Evolutionary conservation across 352 stramenopile genomes (phyloP).

Genomic region (Phytophthora fragariae): DNA sequence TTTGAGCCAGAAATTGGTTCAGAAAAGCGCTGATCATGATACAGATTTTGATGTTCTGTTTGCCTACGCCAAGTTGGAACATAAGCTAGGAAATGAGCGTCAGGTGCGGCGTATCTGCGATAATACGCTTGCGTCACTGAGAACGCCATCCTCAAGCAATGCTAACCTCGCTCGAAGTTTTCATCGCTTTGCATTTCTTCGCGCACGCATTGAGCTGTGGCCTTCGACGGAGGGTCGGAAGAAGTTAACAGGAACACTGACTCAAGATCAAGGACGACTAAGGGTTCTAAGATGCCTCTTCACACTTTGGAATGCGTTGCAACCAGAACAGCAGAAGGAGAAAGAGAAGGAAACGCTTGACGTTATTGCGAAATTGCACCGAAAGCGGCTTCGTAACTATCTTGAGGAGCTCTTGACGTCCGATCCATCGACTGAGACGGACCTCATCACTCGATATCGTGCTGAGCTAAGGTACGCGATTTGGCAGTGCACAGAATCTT

Average conservation of each 20-base stretch:
- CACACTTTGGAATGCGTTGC: constrained; percentile 48
- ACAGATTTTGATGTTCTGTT: constrained; percentile 45
- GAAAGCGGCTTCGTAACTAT: constrained; percentile 18
- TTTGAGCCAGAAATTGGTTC: constrained; percentile 48
- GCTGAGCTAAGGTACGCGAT: constrained; percentile 51
- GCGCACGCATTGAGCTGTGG: constrained; percentile 50
- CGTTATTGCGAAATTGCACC: constrained; percentile 43
- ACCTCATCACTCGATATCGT: constrained; percentile 52
- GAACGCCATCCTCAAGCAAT: constrained; percentile 3
- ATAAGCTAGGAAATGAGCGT: constrained; percentile 47
- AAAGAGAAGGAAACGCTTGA: constrained; percentile 46
- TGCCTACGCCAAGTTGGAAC: constrained; percentile 66
- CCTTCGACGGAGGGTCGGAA: constrained; percentile 2
- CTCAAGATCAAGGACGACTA: constrained; percentile 13
- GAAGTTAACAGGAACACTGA: constrained; percentile 6
- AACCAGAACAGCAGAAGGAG: constrained; percentile 16
- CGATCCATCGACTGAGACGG: constrained; percentile 22
- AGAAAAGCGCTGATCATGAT: constrained; percentile 9
- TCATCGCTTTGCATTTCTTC: constrained; percentile 68
- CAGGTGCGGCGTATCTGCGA: constrained; percentile 66
- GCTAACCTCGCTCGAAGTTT: constrained; percentile 28
- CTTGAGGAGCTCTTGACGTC: constrained; percentile 33
- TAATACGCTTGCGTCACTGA: constrained; percentile 54
- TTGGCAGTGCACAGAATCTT: constrained; percentile 35
- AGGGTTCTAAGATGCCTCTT: constrained; percentile 42